phyloP scores from a whole-genome alignment of 2,329 filamentous ascomycete genomes.

The Alternaria alternata region DNA sequence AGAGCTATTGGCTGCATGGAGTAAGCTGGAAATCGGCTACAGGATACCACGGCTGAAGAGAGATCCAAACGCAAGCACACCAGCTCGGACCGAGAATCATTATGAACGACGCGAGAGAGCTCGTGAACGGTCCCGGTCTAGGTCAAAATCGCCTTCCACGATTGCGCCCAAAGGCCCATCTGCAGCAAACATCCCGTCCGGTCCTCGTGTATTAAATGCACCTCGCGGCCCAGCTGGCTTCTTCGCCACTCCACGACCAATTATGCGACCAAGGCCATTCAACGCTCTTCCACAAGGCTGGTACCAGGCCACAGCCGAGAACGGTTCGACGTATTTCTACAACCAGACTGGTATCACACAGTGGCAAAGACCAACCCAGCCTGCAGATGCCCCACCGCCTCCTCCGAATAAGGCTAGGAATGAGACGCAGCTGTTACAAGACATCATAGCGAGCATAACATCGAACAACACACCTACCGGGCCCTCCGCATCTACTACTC shows the following conservation, averaged over 20 bases:
- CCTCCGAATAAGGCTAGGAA: conserved; percentile 69
- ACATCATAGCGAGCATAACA: conserved; percentile 77
- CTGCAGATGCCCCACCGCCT: conserved; percentile 68
- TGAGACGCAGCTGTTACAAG: conserved; percentile 79
- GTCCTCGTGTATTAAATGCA: conserved; percentile 62
- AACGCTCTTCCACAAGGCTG: conserved; percentile 79
- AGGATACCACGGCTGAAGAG: conserved; percentile 90
- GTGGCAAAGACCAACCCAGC: conserved; percentile 79
- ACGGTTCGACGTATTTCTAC: conserved; percentile 86
- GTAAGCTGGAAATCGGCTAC: conserved; percentile 87
- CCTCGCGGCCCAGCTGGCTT: conserved; percentile 60
- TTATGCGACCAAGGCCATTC: conserved; percentile 62
- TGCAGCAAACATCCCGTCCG: conserved; percentile 51
- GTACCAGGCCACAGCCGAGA: conserved; percentile 74
- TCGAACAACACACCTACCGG: conserved; percentile 66
- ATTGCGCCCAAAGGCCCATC: conserved; percentile 51
- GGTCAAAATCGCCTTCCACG: conserved; percentile 57
- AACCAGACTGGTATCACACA: conserved; percentile 75
- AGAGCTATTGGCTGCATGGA: conserved; percentile 82
- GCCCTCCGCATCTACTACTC: conserved; percentile 69
- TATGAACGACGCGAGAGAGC: conserved; percentile 64
- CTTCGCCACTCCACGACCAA: conserved; percentile 62
- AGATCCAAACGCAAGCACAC: conserved; percentile 67
- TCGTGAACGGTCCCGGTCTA: conserved; percentile 58
- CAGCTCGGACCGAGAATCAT: conserved; percentile 60